Base-by-base conservation (phyloP, 2,329 filamentous ascomycete species). In the Fusarium clavum region DNA sequence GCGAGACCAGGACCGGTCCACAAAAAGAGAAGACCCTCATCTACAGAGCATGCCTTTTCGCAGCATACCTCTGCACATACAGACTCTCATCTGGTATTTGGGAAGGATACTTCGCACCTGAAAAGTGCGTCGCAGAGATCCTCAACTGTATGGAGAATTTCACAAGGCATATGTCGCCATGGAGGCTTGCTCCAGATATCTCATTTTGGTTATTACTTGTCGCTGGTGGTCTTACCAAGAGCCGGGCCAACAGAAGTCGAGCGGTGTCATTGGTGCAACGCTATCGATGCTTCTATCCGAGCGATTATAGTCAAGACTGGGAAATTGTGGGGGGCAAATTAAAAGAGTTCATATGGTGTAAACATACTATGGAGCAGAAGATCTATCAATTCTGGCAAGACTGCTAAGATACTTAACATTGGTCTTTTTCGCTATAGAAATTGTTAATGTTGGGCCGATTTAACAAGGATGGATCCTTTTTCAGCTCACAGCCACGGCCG, bases 31-130 rank as follows among this genome's bases (percentile, higher is more conserved):
- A 64, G 14, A 11, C 1, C 4, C 8, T 57, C 1, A 57, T 64
- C 2, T 64, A 64, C 8, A 64, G 59, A 29, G 44, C 59, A 1
- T 57, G 44, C 3, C 61, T 64, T 2, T 64, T 64, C 24, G 49
- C 59, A 2, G 59, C 59, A 16, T 64, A 64, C 5, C 49, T 64
- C 3, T 64, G 61, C 14, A 64, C 59, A 11, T 64, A 64, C n/a
- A 56, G 61, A 24, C 38, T 64, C 1, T 64, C 61, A 1, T 10
- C 40, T 10, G 61, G 61, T 11, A 1, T 64, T 0, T 64, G 61
- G 59, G 61, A 29, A 44, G 61, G 61, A 1, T 5, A 49, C 3
- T 64, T 57, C 5, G 49, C 18, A 0, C 59, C 61, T 0, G 61
- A 64, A 8, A 57, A 24, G 0, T 64, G 61, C 2, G 59, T 40